These are phyloP conservation scores for Aspergillus biplanus DNA, from an alignment of 495 filamentous ascomycete genomes.

Conservation along the genomic window DNA sequence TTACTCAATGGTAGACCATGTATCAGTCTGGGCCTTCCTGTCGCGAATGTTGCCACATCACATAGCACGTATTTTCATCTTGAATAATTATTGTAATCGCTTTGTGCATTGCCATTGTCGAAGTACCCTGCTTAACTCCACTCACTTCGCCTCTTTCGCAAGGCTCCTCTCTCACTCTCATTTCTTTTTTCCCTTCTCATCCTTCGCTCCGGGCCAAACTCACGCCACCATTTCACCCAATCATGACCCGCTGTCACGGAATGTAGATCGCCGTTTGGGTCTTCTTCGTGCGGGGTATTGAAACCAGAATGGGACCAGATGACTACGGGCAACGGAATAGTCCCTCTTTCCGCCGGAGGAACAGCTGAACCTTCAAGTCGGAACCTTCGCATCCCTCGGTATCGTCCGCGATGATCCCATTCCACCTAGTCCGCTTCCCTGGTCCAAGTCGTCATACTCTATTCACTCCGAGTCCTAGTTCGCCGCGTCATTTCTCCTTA, in stretches of 20 bases:
- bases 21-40: too few species aligned
- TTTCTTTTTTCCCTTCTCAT: background rate
- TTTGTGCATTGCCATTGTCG: background rate
- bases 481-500: background rate
- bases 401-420: background rate
- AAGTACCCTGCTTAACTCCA: background rate
- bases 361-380: background rate
- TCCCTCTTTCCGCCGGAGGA: background rate
- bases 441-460: background rate
- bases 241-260: background rate
- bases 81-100: too few species aligned
- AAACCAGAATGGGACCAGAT: slow-evolving; percentile 6
- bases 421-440: background rate
- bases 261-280: background rate
- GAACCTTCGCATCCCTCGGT: background rate
- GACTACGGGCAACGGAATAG: slow-evolving; percentile 5
- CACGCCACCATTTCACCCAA: background rate
- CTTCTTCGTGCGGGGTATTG: slow-evolving; percentile 9
- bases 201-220: background rate
- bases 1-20: too few species aligned
- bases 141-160: background rate
- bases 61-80: too few species aligned
- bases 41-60: too few species aligned
- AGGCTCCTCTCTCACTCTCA: background rate
- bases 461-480: background rate